These are phyloP conservation scores for Flammula alnicola DNA, from an alignment of 1,284 basidiomycete species.

Conservation along the genomic window DNA sequence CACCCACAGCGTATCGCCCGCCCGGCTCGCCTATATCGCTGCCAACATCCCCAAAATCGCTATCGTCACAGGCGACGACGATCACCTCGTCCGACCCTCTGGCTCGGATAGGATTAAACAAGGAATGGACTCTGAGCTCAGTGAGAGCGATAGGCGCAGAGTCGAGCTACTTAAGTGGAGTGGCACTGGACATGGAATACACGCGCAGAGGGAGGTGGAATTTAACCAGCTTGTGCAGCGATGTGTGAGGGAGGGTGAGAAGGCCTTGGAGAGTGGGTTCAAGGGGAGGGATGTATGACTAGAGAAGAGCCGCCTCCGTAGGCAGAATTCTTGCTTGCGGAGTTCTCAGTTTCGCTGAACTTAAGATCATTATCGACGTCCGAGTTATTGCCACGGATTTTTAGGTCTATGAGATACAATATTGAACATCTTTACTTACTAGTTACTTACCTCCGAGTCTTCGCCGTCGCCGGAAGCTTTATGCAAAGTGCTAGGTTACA, in stretches of 20 bases:
- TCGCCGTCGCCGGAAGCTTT: too few species aligned
- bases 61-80: conserved; percentile 78
- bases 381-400: too few species aligned
- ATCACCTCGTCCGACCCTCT: conserved; percentile 63
- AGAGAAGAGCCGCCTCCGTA: too few species aligned
- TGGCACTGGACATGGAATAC: conserved; percentile 71
- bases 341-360: too few species aligned
- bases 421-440: too few species aligned
- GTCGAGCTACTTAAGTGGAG: conserved; percentile 66
- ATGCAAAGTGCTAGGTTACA: too few species aligned
- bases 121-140: conserved; percentile 64
- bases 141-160: conserved; percentile 51
- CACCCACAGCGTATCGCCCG: conserved; percentile 68
- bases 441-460: too few species aligned
- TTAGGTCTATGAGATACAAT: too few species aligned
- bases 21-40: conserved; percentile 60
- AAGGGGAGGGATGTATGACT: conserved; percentile 9
- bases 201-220: conserved; percentile 53
- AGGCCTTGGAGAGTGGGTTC: conserved; percentile 28
- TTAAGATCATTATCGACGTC: too few species aligned
- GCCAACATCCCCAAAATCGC: conserved; percentile 56
- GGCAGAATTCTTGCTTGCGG: too few species aligned
- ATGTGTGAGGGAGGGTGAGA: conserved; percentile 57
- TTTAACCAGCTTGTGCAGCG: conserved; percentile 65
- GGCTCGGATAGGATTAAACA: conserved; percentile 64